Percentiles rank a stretch among this genome's conserved stretches.
Conservation (phyloP, 139 green algal species). For the Chlamydomonas urium region DNA sequence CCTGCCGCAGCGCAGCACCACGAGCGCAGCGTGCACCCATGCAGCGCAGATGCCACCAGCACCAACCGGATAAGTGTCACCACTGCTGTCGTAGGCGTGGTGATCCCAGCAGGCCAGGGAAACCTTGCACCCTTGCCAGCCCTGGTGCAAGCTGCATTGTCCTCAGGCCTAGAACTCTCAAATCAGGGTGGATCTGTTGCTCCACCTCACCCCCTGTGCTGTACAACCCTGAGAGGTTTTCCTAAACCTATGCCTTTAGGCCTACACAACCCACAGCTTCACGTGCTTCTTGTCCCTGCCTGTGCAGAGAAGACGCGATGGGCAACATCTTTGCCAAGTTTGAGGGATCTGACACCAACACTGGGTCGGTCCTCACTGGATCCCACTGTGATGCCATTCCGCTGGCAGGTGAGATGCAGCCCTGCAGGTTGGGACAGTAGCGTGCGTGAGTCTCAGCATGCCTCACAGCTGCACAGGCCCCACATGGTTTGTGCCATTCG, state of each 20-base stretch:
- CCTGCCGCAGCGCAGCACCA: neutral
- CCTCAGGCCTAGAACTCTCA: neutral
- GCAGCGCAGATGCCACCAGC: neutral
- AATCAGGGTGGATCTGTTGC: too few relatives aligned
- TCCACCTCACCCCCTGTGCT: too few relatives aligned
- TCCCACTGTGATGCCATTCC: conserved; percentile 94
- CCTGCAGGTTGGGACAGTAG: neutral
- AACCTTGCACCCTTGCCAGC: neutral
- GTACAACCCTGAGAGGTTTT: too few relatives aligned
- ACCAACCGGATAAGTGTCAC: too few relatives aligned
- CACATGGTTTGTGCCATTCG: too few relatives aligned
- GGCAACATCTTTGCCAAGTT: conserved; percentile 88
- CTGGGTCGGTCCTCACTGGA: conserved; percentile 69
- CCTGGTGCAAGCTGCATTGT: neutral
- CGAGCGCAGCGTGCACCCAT: neutral
- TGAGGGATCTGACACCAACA: conserved; percentile 48
- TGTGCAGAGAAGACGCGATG: conserved; percentile 77
- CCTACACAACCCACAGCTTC: too few relatives aligned
- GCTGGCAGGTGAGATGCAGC: conserved; percentile 51
- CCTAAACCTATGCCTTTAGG: too few relatives aligned
- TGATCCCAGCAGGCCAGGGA: too few relatives aligned
- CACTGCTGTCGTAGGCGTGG: too few relatives aligned
- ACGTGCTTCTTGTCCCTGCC: neutral
- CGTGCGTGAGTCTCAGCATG: too few relatives aligned
- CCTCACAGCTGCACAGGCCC: too few relatives aligned